Base-by-base conservation (phyloP, 306 rosid species). In the Trifolium subterraneum region DNA sequence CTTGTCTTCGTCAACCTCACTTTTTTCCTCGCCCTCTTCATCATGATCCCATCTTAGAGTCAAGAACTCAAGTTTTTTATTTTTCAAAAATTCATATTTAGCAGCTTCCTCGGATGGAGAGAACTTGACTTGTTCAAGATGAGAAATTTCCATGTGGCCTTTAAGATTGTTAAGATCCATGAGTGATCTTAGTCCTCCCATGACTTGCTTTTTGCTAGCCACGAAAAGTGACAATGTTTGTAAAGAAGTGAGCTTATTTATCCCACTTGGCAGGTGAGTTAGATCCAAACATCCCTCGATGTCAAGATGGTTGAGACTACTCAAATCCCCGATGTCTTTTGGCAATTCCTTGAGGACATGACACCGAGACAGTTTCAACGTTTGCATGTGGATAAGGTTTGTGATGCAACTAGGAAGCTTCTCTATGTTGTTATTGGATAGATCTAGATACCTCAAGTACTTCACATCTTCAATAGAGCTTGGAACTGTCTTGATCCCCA, bases 301-400 rank as follows among this genome's bases (percentile, higher is more conserved):
- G 38, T 78, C 39, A 52, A 78, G 82, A 42, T 78, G 78, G 50
- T 25, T 71, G 10, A 78, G 78, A 1, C 10, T 51, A n/a, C 12
- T 19, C 22, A 78, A 20, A 7, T 38, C 14, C 1, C 2, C 9
- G 3, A 73, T 10, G 14, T 59, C 50, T 15, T 41, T 67, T 0
- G 79, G 83, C 36, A 79, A 63, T 16, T 66, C 71, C 31, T 59
- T 16, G 27, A 79, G 64, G 6, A 2, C 0, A 0, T 2, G 4
- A 56, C 83, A 73, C 2, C 0, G 2, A 20, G 64, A 68, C 0
- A 77, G 64, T 31, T 33, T 69, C 13, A 77, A 3, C 0, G 81
- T 77, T 1, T 59, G 70, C 76, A 77, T 23, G 18, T 60, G 12
- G 5, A 7, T 1, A n/a, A 75, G 56, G 38, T 38, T 31, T 23